Evolutionary conservation across 2,329 filamentous ascomycete genomes (phyloP), one percentile per base, ranked within the genome.

Genomic region (Aureobasidium sp.): DNA sequence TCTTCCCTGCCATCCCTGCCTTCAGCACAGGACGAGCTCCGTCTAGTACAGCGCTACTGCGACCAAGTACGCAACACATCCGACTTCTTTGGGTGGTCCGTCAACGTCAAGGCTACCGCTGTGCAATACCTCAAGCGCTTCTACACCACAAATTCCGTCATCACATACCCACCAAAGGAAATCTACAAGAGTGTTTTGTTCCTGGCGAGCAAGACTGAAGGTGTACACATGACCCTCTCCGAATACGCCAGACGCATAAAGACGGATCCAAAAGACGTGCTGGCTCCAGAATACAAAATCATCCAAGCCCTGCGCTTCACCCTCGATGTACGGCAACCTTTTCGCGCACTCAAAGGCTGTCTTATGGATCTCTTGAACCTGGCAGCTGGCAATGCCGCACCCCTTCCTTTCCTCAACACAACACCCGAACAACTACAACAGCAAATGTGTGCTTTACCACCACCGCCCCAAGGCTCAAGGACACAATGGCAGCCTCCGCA

Each of bases 231-330:
- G 63, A 83, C 85, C 9, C 77, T 86, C 30, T 77, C 78, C 1
- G 77, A 80, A 54, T 95, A 96, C 69, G 68, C 67, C 6, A 66
- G 70, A 27, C 69, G 75, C 30, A 74, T 75, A 61, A 88, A 72
- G n/a, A 89, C 86, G 1, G 81, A 87, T 36, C 91, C 96, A 67
- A 69, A 71, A n/a, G 87, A 91, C 66, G 87, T 99, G 10, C 82
- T 97, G 14, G 91, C 91, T 0, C 91, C 92, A 2, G 94, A 99
- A 74, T 97, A 96, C 72, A 80, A 96, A 44, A 83, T 99, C 48
- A 93, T 92, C 62, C 93, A 97, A 76, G 91, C 90, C 16, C 83
- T 97, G 11, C 85, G 93, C 57, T 99, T 97, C 75, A 91, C 91
- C 49, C 91, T 99, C 70, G 92, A 97, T 66, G 89, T 99, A 2